Evolutionary conservation across 345 rosid genomes (phyloP), one percentile per base, ranked within the genome.

Genomic region (Corchorus capsularis): DNA sequence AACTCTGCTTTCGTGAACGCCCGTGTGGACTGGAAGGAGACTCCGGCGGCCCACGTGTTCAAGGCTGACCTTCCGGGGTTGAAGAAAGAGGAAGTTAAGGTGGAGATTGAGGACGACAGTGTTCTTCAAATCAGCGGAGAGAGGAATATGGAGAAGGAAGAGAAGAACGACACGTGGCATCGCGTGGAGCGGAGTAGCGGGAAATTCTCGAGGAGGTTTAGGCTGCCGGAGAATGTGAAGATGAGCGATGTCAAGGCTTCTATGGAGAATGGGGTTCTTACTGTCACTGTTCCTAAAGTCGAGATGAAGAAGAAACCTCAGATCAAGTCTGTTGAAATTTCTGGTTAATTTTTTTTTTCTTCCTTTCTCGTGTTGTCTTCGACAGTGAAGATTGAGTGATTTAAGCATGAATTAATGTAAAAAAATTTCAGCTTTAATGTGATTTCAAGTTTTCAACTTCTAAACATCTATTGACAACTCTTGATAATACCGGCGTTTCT

Each of bases 1-100:
- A 55, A 6, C 53, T 39, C 75, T 2, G 75, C 39, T 15, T 57
- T 72, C 8, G 54, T 43, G 16, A 72, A 20, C 75, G 22, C 66
- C 1, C 34, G 75, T 6, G 62, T 72, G 50, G 75, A 57, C 75
- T 72, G 75, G 75, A 56, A 14, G 47, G 75, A 72, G 55, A 72
- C 75, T 0, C 66, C 75, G 39, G 53, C 57, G 11, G 75, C 65
- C 1, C 75, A 72, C 52, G 65, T 72, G 19, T 72, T 72, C 52
- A 62, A 69, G 61, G 73, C 59, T 27, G 67, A 63, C 11, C 46
- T 62, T 10, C 69, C 69, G 5, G 69, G 69, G 69, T 0, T 65
- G 34, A 5, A 11, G 34, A 65, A 43, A 5, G 69, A 65, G n/a
- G 69, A 65, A n/a, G 69, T 65, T 34, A 65, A 43, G 34, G 69